phyloP scores from a whole-genome alignment of 805 yeast species.

The Yarrowia phangngaensis region DNA sequence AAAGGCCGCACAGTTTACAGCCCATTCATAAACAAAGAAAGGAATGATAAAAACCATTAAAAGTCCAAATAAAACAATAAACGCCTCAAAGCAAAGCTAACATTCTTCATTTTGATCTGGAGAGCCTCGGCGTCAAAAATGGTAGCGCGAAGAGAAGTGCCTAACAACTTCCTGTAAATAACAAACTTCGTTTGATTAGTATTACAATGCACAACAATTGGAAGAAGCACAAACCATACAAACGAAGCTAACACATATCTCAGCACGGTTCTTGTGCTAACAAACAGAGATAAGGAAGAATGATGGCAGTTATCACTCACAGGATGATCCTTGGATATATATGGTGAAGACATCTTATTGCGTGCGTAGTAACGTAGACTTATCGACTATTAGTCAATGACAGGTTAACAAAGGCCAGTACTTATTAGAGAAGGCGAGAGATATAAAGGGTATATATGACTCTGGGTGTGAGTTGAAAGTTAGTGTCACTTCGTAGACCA shows the following conservation, averaged over 20 bases:
- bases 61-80: slow-evolving; percentile 32
- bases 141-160: not conserved
- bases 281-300: not conserved
- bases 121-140: not conserved
- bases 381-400: no score
- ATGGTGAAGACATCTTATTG: no score
- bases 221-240: slow-evolving; percentile 21
- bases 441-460: no score
- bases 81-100: slow-evolving; percentile 34
- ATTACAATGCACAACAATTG: not conserved
- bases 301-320: slow-evolving; percentile 43
- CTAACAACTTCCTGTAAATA: slow-evolving; percentile 1
- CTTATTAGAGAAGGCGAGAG: no score
- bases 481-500: no score
- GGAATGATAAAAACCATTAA: slow-evolving; percentile 42
- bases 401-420: no score
- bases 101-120: not conserved
- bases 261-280: slow-evolving; percentile 4
- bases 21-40: slow-evolving; percentile 43
- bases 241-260: slow-evolving; percentile 12
- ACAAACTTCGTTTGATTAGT: no score
- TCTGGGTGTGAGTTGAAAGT: no score
- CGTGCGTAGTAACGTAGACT: no score
- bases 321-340: slow-evolving; percentile 66
- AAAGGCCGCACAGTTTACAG: slow-evolving; percentile 36